phyloP scores from a whole-genome alignment of 2,329 filamentous ascomycete species.

The Trichoderma sp. region DNA sequence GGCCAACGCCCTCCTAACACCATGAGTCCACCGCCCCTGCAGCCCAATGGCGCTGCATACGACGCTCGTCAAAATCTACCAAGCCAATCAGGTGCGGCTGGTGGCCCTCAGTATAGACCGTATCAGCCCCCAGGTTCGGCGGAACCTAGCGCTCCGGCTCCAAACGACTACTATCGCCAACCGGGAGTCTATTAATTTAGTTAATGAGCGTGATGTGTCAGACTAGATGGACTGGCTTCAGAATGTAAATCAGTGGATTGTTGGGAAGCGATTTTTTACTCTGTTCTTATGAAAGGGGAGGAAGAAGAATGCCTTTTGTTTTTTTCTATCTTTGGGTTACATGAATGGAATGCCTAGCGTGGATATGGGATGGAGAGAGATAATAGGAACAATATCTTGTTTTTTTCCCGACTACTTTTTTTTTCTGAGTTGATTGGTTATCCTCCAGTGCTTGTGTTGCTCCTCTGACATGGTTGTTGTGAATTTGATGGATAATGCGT shows the following conservation, averaged over 20 bases:
- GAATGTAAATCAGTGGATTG: background rate
- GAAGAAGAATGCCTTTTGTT: background rate
- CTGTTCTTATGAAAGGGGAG: background rate
- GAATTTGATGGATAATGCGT: background rate
- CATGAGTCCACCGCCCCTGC: constrained; percentile 43
- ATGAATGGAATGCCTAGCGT: constrained; percentile 7
- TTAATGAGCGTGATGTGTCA: background rate
- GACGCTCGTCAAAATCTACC: constrained; percentile 51
- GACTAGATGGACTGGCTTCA: background rate
- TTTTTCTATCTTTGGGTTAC: background rate
- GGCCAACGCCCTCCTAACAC: constrained; percentile 29
- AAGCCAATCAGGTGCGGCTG: constrained; percentile 37
- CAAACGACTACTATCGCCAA: constrained; percentile 57
- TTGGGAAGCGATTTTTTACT: background rate
- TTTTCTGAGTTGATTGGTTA: background rate
- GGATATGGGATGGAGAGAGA: background rate
- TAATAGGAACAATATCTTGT: background rate
- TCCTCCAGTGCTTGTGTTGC: background rate
- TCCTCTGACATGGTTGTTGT: background rate
- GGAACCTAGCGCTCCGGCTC: constrained; percentile 48
- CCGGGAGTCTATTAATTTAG: constrained; percentile 32
- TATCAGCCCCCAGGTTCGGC: constrained; percentile 49
- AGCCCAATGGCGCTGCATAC: constrained; percentile 44
- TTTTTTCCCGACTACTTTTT: background rate
- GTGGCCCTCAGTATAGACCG: constrained; percentile 54